A percentile compares a stretch with the other conserved stretches of the same genome.
These are phyloP conservation scores for Lentinula novae-zelandiae DNA, from an alignment of 1,284 basidiomycete genomes.

Conservation along the genomic window DNA sequence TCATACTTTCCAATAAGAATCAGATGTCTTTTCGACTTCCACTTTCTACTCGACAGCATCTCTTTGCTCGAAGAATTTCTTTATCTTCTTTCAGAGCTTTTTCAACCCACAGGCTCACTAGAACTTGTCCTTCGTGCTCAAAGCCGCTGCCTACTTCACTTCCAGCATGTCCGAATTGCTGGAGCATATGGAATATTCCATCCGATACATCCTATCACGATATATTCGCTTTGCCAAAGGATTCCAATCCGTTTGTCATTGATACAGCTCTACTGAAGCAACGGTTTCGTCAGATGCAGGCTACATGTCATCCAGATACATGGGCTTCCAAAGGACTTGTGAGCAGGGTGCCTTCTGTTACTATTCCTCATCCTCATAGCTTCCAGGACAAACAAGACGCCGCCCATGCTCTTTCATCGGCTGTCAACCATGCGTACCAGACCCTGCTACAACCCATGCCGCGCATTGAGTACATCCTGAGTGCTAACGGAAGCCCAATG, in stretches of 20 bases:
- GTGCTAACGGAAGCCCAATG: conserved; percentile 54
- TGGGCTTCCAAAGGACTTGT: conserved; percentile 66
- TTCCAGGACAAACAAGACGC: conserved; percentile 52
- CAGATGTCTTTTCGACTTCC: conserved; percentile 4
- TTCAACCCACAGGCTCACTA: conserved; percentile 10
- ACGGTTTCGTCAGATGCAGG: conserved; percentile 64
- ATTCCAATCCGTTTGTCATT: conserved; percentile 64
- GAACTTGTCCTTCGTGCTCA: conserved; percentile 58
- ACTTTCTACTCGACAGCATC: not conserved
- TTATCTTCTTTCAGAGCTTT: not conserved
- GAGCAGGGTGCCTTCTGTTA: conserved; percentile 21
- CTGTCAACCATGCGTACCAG: conserved; percentile 76
- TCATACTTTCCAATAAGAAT: not conserved
- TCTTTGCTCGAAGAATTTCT: not conserved
- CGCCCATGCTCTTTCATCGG: conserved; percentile 64
- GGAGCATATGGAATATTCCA: conserved; percentile 56
- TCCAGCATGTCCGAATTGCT: conserved; percentile 68
- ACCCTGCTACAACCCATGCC: conserved; percentile 60
- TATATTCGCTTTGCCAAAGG: conserved; percentile 55
- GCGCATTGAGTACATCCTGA: conserved; percentile 71
- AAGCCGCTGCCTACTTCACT: conserved; percentile 53
- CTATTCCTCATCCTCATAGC: not conserved
- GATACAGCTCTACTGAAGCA: conserved; percentile 52
- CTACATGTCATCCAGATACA: conserved; percentile 77
- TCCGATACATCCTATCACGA: conserved; percentile 52